A percentile compares a stretch with the other conserved stretches of the same genome.
phyloP scores from a whole-genome alignment of 2,329 filamentous ascomycete genomes.

The Colletotrichum paranaense region DNA sequence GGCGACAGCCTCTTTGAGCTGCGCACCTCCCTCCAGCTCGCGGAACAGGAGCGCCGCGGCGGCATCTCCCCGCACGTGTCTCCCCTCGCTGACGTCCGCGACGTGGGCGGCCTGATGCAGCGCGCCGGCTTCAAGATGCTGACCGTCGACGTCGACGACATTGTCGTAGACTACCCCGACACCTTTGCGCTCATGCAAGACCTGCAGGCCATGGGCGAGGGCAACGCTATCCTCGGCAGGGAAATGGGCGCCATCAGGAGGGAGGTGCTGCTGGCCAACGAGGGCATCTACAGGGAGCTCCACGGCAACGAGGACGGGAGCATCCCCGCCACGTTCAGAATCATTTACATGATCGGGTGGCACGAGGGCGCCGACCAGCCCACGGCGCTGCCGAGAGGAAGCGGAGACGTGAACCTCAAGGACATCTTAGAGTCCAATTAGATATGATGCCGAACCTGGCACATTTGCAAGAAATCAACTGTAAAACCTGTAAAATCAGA shows the following conservation, averaged over 20 bases:
- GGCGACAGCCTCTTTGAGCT: slow-evolving; percentile 95
- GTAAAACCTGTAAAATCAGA: slow-evolving; percentile 2
- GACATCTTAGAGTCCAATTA: slow-evolving; percentile 73
- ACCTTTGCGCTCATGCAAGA: slow-evolving; percentile 93
- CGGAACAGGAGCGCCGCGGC: slow-evolving; percentile 90
- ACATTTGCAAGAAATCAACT: background rate
- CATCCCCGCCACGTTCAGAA: slow-evolving; percentile 90
- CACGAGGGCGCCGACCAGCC: slow-evolving; percentile 84
- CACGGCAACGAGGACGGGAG: slow-evolving; percentile 84
- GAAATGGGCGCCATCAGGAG: slow-evolving; percentile 82
- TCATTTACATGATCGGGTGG: slow-evolving; percentile 99
- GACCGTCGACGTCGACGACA: slow-evolving; percentile 97
- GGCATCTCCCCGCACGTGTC: slow-evolving; percentile 92
- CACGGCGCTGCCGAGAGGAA: slow-evolving; percentile 84
- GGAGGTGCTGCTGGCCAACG: slow-evolving; percentile 87
- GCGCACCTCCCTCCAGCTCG: slow-evolving; percentile 91
- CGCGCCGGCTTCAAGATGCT: slow-evolving; percentile 94
- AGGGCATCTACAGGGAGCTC: slow-evolving; percentile 88
- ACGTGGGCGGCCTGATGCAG: slow-evolving; percentile 88
- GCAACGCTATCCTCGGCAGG: slow-evolving; percentile 86
- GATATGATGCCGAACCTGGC: background rate
- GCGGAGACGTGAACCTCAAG: slow-evolving; percentile 87
- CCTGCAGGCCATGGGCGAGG: slow-evolving; percentile 95
- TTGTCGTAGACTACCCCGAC: slow-evolving; percentile 93
- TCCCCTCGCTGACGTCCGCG: slow-evolving; percentile 89